Evolutionary conservation across 352 stramenopile genomes (phyloP).

Genomic region (Phytophthora litchii): DNA sequence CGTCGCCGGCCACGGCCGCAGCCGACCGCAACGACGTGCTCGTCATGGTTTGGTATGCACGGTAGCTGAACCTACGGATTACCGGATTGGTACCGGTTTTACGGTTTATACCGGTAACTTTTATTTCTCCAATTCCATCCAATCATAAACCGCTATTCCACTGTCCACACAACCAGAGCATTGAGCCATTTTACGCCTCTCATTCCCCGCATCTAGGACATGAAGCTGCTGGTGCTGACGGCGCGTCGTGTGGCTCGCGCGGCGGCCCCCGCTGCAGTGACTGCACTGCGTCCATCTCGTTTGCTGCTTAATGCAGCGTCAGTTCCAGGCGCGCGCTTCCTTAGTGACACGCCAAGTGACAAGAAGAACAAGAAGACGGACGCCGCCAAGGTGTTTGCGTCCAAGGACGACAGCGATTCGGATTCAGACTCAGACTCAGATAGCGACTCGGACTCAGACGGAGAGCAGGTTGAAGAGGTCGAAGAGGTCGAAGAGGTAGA

Average conservation of each 20-base stretch:
- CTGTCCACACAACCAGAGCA: slow-evolving; percentile 21
- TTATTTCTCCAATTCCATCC: slow-evolving; percentile 8
- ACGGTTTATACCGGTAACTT: too few relatives aligned
- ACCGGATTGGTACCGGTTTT: too few relatives aligned
- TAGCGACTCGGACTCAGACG: slow-evolving; percentile 24
- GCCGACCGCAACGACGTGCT: slow-evolving; percentile 23
- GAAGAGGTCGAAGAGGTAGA: slow-evolving; percentile 10
- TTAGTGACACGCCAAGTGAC: slow-evolving; percentile 27
- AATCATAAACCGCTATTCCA: slow-evolving; percentile 9
- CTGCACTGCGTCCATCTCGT: slow-evolving; percentile 14
- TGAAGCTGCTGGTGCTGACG: slow-evolving; percentile 60
- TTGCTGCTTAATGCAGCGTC: slow-evolving; percentile 15
- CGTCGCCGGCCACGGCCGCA: slow-evolving; percentile 10
- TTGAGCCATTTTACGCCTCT: slow-evolving; percentile 37
- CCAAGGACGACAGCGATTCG: slow-evolving; percentile 22
- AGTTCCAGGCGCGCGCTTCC: slow-evolving; percentile 18
- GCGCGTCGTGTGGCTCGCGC: slow-evolving; percentile 36
- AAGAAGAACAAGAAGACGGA: slow-evolving; percentile 25
- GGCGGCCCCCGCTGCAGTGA: slow-evolving; percentile 16
- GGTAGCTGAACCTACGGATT: too few relatives aligned
- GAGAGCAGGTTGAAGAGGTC: slow-evolving; percentile 20
- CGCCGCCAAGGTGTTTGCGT: slow-evolving; percentile 35
- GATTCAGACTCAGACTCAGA: slow-evolving; percentile 36
- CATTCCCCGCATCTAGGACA: slow-evolving; percentile 21
- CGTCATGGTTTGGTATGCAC: too few relatives aligned